phyloP scores from a whole-genome alignment of 176 grass and related monocot genomes.

The Oryza meyeriana region DNA sequence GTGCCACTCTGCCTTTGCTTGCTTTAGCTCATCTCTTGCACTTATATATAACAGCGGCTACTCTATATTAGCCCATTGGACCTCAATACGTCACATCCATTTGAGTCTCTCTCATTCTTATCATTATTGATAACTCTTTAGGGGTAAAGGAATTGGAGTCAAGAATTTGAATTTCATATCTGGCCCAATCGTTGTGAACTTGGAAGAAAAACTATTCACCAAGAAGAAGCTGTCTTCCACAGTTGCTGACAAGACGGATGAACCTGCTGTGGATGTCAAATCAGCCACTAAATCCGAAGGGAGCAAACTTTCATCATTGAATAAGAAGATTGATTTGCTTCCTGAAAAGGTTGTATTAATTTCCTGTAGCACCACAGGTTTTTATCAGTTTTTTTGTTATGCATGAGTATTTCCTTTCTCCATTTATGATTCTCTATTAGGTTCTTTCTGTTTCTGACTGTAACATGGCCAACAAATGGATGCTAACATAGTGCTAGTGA shows the following conservation, averaged over 20 bases:
- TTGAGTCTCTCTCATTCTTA: conserved; percentile 20
- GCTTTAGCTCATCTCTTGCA: conserved; percentile 22
- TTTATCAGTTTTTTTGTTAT: conserved; percentile 28
- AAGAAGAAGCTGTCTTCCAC: conserved; percentile 55
- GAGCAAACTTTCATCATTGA: conserved; percentile 57
- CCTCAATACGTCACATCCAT: conserved; percentile 18
- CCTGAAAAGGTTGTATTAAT: conserved; percentile 85
- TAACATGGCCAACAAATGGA: not conserved
- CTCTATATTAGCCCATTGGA: not conserved
- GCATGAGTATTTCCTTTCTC: not conserved
- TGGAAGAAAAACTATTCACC: conserved; percentile 74
- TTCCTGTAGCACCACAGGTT: conserved; percentile 22
- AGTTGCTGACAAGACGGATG: conserved; percentile 51
- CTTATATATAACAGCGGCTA: not conserved
- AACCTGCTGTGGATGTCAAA: conserved; percentile 44
- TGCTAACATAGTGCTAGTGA: conserved; percentile 6
- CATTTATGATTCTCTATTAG: conserved; percentile 16
- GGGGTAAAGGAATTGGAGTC: conserved; percentile 44
- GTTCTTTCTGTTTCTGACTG: conserved; percentile 5
- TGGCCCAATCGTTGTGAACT: conserved; percentile 53
- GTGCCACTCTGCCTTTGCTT: conserved; percentile 1
- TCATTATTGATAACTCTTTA: conserved; percentile 34
- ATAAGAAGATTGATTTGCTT: conserved; percentile 74
- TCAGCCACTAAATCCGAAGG: conserved; percentile 53
- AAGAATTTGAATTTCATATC: conserved; percentile 44